A percentile compares a stretch with the other conserved stretches of the same genome.
These are phyloP conservation scores for Sporobolomyces roseus DNA, from an alignment of 768 basidiomycete species.

Conservation along the genomic window DNA sequence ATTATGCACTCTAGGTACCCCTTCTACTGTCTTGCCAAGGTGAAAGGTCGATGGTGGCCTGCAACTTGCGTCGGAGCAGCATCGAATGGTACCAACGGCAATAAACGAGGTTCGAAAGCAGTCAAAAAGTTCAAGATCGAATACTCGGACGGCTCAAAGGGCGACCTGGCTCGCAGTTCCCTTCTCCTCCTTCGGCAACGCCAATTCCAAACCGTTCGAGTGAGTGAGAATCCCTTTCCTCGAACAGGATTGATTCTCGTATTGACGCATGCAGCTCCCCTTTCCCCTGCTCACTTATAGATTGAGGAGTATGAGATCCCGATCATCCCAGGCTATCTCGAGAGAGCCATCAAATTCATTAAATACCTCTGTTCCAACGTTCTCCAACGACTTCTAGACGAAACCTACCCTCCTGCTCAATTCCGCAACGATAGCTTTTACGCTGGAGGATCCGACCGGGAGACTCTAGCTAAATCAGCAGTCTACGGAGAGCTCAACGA, in stretches of 20 bases:
- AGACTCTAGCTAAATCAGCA: slow-evolving; percentile 7
- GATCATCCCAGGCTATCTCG: not conserved
- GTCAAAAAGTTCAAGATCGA: slow-evolving; percentile 20
- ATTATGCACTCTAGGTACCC: not conserved
- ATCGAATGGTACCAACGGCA: not conserved
- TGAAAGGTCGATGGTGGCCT: slow-evolving; percentile 12
- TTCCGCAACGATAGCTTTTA: slow-evolving; percentile 10
- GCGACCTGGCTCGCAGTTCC: not conserved
- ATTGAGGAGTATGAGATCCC: slow-evolving; percentile 6
- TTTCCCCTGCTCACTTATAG: no score
- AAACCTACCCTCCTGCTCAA: not conserved
- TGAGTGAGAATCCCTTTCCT: not conserved
- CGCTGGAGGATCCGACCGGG: slow-evolving; percentile 10
- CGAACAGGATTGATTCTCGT: no score
- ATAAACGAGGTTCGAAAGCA: no score
- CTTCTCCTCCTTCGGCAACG: slow-evolving; percentile 4
- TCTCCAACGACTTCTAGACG: slow-evolving; percentile 3
- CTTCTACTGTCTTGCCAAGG: slow-evolving; percentile 2
- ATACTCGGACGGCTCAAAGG: not conserved
- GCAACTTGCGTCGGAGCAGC: not conserved
- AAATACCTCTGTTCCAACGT: not conserved
- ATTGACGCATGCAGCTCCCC: no score
- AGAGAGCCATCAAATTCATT: not conserved
- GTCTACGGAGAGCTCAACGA: slow-evolving; percentile 13
- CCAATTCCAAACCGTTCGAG: slow-evolving; percentile 12